These are phyloP conservation scores for Linaria vulgaris DNA, from an alignment of 257 asterid species.

Conservation along the genomic window DNA sequence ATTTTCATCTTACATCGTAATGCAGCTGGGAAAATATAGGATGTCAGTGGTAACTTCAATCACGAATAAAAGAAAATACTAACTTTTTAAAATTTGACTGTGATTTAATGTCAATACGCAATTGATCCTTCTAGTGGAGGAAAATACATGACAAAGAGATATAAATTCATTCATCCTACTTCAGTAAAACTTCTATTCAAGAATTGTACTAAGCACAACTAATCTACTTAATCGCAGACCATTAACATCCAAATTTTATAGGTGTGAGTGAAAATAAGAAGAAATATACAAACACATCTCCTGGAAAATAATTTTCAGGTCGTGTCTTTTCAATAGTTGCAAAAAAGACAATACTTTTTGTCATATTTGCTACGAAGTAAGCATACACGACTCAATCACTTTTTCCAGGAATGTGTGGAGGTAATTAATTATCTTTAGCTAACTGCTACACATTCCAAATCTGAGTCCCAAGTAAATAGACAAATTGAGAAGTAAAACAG, in stretches of 20 bases:
- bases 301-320: background rate
- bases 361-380: background rate
- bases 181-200: background rate
- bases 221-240: background rate
- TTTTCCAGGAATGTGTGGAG: background rate
- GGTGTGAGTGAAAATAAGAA: too few species aligned
- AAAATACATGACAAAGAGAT: background rate
- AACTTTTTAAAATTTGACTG: background rate
- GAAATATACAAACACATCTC: background rate
- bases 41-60: background rate
- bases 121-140: too few species aligned
- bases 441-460: background rate
- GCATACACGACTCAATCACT: background rate
- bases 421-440: background rate
- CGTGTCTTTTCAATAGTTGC: too few species aligned
- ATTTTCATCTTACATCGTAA: background rate
- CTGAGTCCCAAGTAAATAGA: background rate
- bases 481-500: conserved; percentile 4
- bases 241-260: background rate
- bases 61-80: background rate
- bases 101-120: too few species aligned
- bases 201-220: background rate
- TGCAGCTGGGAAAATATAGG: background rate
- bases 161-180: background rate
- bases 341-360: background rate